Conservation (phyloP, 2,329 filamentous ascomycete species). For the Arthrobotrys iridis region DNA sequence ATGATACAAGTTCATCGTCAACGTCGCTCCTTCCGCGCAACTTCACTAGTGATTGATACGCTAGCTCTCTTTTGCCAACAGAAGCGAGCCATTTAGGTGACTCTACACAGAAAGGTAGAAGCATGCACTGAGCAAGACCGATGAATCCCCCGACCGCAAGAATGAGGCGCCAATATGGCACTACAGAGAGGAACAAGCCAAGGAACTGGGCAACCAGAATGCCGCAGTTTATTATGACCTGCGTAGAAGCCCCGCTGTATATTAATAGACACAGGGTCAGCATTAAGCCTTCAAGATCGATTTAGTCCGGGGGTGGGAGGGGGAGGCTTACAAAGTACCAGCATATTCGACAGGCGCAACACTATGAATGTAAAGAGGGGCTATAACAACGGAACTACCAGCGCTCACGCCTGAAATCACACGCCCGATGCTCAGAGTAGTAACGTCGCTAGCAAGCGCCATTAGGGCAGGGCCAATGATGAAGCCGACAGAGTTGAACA, state of each 20-base stretch:
- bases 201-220: slow-evolving; percentile 84
- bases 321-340: slow-evolving; percentile 72
- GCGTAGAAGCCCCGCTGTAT: slow-evolving; percentile 74
- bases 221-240: slow-evolving; percentile 91
- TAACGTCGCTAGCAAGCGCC: slow-evolving; percentile 74
- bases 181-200: slow-evolving; percentile 80
- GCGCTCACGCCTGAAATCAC: slow-evolving; percentile 84
- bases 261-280: no score
- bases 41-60: slow-evolving; percentile 75
- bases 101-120: slow-evolving; percentile 81
- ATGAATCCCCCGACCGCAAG: slow-evolving; percentile 77
- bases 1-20: slow-evolving; percentile 75
- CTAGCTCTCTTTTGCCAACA: slow-evolving; percentile 70
- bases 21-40: slow-evolving; percentile 80
- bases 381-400: slow-evolving; percentile 88
- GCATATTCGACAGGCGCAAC: slow-evolving; percentile 78
- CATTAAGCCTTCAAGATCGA: no score
- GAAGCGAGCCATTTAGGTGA: slow-evolving; percentile 86
- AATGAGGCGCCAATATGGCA: slow-evolving; percentile 82
- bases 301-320: not conserved
- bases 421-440: slow-evolving; percentile 76
- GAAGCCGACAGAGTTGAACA: slow-evolving; percentile 79
- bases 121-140: slow-evolving; percentile 73
- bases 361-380: slow-evolving; percentile 94
- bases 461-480: slow-evolving; percentile 79